A percentile compares a stretch with the other conserved stretches of the same genome.
These are phyloP conservation scores for Hirsutella minnesotensis DNA, from an alignment of 2,329 filamentous ascomycete species.

Conservation along the genomic window DNA sequence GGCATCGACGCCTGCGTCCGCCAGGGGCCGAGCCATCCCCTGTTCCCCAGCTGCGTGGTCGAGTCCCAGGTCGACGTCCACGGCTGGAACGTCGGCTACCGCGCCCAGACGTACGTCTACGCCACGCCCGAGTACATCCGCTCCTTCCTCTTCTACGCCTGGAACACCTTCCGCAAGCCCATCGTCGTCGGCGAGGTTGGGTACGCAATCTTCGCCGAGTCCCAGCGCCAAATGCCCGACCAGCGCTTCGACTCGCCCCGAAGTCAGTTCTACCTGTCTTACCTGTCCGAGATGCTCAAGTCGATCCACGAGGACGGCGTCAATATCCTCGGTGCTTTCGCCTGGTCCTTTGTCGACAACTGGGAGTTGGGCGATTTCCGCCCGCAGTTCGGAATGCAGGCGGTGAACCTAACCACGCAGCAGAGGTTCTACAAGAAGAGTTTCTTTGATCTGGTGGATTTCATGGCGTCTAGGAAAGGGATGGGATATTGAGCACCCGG, in stretches of 20 bases:
- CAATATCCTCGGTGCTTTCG: conserved; percentile 38
- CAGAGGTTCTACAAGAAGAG: conserved; percentile 42
- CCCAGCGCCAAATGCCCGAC: conserved; percentile 28
- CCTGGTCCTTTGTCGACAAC: conserved; percentile 41
- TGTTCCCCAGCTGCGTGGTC: conserved; percentile 37
- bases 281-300: conserved; percentile 40
- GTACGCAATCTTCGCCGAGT: conserved; percentile 39
- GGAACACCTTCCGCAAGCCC: conserved; percentile 42
- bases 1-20: conserved; percentile 13
- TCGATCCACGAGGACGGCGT: conserved; percentile 45
- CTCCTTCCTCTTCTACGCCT: conserved; percentile 42
- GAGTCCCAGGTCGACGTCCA: conserved; percentile 31
- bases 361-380: conserved; percentile 38
- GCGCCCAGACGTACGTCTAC: conserved; percentile 44
- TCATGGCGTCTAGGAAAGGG: conserved; percentile 22
- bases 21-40: background rate
- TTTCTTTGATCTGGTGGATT: conserved; percentile 46
- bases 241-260: conserved; percentile 42
- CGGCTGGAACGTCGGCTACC: conserved; percentile 48
- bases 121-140: conserved; percentile 46
- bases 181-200: conserved; percentile 44
- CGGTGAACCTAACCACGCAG: conserved; percentile 40
- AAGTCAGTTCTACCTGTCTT: conserved; percentile 41
- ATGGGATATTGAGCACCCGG: background rate
- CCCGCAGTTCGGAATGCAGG: conserved; percentile 43